phyloP scores from a whole-genome alignment of 129 eudicot species.

The Ambrosia artemisiifolia region DNA sequence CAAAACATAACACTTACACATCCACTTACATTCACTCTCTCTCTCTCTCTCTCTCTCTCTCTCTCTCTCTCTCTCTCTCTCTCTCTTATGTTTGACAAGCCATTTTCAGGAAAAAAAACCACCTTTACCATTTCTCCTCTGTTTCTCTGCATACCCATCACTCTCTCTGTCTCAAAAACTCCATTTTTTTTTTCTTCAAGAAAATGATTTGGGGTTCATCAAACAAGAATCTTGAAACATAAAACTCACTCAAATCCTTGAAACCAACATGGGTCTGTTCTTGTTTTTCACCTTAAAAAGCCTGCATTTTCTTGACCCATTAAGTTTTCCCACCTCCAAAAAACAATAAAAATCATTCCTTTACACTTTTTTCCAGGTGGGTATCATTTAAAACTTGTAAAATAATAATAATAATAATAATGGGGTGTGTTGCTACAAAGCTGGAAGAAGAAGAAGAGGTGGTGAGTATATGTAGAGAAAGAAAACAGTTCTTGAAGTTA shows the following conservation, averaged over 20 bases:
- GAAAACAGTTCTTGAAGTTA: conserved; percentile 66
- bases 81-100: conserved; percentile 34
- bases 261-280: conserved; percentile 26
- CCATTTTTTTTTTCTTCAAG: conserved; percentile 5
- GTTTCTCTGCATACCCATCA: conserved; percentile 33
- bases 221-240: conserved; percentile 6
- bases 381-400: background rate
- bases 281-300: conserved; percentile 17
- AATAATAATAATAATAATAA: background rate
- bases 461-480: conserved; percentile 87
- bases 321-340: conserved; percentile 4
- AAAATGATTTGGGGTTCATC: conserved; percentile 28
- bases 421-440: conserved; percentile 98
- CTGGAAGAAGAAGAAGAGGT: conserved; percentile 84
- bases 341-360: conserved; percentile 23
- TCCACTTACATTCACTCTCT: background rate
- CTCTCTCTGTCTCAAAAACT: conserved; percentile 12
- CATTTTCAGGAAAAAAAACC: conserved; percentile 29
- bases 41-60: too few species aligned
- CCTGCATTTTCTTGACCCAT: conserved; percentile 2
- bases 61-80: conserved; percentile 25
- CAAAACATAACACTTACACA: conserved; percentile 13
- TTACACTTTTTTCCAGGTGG: conserved; percentile 7
- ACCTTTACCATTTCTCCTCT: conserved; percentile 29
- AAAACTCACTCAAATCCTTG: conserved; percentile 21